These are phyloP conservation scores for Bipolaris sorokiniana DNA, from an alignment of 2,329 filamentous ascomycete genomes.

Conservation along the genomic window DNA sequence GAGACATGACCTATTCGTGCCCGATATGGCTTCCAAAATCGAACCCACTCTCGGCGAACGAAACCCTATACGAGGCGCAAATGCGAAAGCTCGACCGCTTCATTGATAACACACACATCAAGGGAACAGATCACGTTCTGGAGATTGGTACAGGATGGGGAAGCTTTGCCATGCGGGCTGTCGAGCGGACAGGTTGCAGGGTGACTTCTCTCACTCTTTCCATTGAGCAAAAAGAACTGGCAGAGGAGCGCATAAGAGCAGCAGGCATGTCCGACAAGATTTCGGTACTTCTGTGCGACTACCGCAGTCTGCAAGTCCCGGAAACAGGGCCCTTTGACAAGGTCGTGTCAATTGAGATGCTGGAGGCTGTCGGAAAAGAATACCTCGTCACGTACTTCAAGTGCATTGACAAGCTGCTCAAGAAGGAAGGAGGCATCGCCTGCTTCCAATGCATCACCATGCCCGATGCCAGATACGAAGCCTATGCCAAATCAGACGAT, in stretches of 20 bases:
- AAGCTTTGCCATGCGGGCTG: slow-evolving; percentile 73
- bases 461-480: slow-evolving; percentile 70
- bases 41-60: slow-evolving; percentile 53
- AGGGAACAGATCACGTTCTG: slow-evolving; percentile 69
- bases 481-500: slow-evolving; percentile 70
- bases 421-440: slow-evolving; percentile 69
- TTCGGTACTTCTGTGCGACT: slow-evolving; percentile 71
- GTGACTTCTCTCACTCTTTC: slow-evolving; percentile 73
- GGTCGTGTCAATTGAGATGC: slow-evolving; percentile 77
- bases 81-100: slow-evolving; percentile 70
- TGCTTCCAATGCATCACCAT: slow-evolving; percentile 81
- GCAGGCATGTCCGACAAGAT: slow-evolving; percentile 67
- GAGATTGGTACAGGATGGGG: slow-evolving; percentile 82
- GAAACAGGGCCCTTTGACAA: slow-evolving; percentile 66
- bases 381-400: slow-evolving; percentile 72
- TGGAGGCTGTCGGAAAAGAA: slow-evolving; percentile 74
- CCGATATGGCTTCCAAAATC: slow-evolving; percentile 65
- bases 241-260: slow-evolving; percentile 67
- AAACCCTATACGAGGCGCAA: slow-evolving; percentile 70
- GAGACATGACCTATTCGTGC: slow-evolving; percentile 80
- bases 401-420: slow-evolving; percentile 67
- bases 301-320: slow-evolving; percentile 65
- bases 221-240: slow-evolving; percentile 70
- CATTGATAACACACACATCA: slow-evolving; percentile 68
- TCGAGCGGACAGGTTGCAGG: slow-evolving; percentile 68